Evolutionary conservation across 2,329 filamentous ascomycete genomes (phyloP).

Genomic region (Fusarium tjaetaba): DNA sequence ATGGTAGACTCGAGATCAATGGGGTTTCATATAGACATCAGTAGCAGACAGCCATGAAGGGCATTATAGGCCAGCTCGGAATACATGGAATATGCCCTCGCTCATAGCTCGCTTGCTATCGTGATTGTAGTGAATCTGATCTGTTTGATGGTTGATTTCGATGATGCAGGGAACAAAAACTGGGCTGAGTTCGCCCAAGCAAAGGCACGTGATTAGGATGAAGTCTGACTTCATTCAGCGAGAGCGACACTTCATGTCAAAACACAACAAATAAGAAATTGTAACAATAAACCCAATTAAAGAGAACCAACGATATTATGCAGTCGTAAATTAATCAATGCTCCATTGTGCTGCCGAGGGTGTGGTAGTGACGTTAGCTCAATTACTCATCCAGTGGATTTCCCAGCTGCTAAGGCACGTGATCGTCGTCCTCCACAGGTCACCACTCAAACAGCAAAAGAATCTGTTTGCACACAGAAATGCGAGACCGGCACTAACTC

Average conservation of each 20-base stretch:
- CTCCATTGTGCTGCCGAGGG: neutral
- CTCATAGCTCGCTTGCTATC: neutral
- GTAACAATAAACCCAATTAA: rapidly evolving
- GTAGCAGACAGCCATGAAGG: rapidly evolving
- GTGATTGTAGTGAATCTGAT: neutral
- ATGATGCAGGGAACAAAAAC: too few species aligned
- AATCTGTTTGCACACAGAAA: neutral
- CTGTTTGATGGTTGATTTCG: too few species aligned
- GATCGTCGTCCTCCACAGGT: neutral
- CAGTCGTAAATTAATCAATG: neutral
- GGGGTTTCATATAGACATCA: neutral
- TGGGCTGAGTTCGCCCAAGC: too few species aligned
- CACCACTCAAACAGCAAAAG: too few species aligned
- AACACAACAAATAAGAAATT: rapidly evolving
- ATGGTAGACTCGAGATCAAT: neutral
- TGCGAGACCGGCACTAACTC: neutral
- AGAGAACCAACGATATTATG: neutral
- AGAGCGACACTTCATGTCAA: too few species aligned
- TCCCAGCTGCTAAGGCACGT: neutral
- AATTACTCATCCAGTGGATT: neutral
- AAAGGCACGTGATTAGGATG: neutral
- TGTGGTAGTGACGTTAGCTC: neutral
- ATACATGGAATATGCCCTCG: too few species aligned
- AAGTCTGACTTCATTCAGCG: neutral
- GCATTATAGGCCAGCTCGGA: rapidly evolving